phyloP scores from a whole-genome alignment of 192 early-diverging fungal genomes.

The Podila epicladia region DNA sequence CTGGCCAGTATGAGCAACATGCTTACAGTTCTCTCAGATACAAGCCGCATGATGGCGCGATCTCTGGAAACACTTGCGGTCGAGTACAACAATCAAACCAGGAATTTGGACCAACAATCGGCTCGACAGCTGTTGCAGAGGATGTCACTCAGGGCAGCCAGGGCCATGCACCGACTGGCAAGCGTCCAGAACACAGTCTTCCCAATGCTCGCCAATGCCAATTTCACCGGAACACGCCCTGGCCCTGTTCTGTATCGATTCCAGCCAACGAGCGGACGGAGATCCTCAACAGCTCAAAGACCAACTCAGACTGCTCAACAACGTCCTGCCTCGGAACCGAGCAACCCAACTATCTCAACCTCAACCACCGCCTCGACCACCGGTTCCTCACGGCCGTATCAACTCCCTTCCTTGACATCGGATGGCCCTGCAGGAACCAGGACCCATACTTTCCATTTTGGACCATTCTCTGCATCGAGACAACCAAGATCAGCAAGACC shows the following conservation, averaged over 20 bases:
- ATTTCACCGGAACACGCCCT: constrained; percentile 32
- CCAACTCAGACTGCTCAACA: background rate
- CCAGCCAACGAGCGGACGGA: constrained; percentile 15
- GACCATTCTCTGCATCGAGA: constrained; percentile 9
- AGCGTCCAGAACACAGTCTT: constrained; percentile 50
- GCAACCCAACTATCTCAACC: background rate
- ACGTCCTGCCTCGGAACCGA: background rate
- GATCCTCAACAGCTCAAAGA: background rate
- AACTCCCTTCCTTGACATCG: background rate
- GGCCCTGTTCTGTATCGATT: constrained; percentile 25
- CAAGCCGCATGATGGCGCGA: constrained; percentile 34
- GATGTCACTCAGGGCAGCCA: constrained; percentile 30
- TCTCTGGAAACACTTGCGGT: constrained; percentile 24
- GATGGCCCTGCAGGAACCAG: background rate
- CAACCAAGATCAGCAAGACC: background rate
- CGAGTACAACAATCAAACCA: constrained; percentile 14
- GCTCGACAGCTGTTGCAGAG: constrained; percentile 17
- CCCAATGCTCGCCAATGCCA: constrained; percentile 47
- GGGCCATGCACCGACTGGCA: constrained; percentile 47
- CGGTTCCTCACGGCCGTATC: background rate
- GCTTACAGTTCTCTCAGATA: constrained; percentile 32
- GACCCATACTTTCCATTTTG: constrained; percentile 6
- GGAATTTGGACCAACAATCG: background rate
- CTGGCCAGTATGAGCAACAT: constrained; percentile 30
- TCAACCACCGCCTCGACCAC: background rate